Conservation (phyloP, 2,329 filamentous ascomycete species). For the Ceratocystis variospora region DNA sequence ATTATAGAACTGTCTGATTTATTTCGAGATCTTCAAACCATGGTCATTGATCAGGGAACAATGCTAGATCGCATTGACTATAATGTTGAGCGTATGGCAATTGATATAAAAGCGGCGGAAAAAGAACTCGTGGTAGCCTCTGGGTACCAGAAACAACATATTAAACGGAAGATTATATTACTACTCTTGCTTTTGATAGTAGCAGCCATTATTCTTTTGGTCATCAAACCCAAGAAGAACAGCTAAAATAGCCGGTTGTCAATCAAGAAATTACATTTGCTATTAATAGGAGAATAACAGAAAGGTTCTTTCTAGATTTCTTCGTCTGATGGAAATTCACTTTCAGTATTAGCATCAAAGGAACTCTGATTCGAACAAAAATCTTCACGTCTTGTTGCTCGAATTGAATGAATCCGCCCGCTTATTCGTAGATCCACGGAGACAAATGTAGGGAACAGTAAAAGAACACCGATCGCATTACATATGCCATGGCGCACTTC, state of each 20-base stretch:
- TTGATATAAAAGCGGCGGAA: conserved; percentile 81
- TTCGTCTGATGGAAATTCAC: no score
- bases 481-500: background rate
- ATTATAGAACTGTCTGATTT: conserved; percentile 96
- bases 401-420: no score
- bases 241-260: conserved; percentile 2
- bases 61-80: conserved; percentile 94
- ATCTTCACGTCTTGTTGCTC: background rate
- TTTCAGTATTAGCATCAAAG: no score
- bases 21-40: conserved; percentile 87
- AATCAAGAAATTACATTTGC: background rate
- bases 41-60: conserved; percentile 87
- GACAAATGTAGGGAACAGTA: no score
- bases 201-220: conserved; percentile 71
- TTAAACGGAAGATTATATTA: conserved; percentile 85
- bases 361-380: background rate
- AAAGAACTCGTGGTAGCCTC: conserved; percentile 82
- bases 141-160: conserved; percentile 74
- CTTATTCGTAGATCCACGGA: no score
- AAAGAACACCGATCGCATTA: background rate
- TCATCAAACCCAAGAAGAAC: conserved; percentile 62
- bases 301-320: background rate
- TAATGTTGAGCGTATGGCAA: conserved; percentile 91
- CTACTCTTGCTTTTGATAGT: conserved; percentile 72
- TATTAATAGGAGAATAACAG: no score